A percentile compares a stretch with the other conserved stretches of the same genome.
These are phyloP conservation scores for Clausena lansium DNA, from an alignment of 345 rosid genomes.

Conservation along the genomic window DNA sequence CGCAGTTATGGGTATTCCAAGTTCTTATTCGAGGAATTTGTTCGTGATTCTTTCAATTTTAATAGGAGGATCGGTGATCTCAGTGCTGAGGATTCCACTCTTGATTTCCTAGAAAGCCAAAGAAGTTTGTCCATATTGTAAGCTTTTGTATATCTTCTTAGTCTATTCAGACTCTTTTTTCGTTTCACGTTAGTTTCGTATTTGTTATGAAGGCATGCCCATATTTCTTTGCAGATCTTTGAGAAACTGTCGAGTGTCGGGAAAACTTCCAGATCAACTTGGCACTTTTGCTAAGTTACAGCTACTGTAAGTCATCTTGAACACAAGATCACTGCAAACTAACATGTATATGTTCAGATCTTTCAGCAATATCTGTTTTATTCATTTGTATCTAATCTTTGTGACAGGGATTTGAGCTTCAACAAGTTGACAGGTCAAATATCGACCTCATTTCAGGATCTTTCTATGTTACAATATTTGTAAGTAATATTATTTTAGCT, in stretches of 20 bases:
- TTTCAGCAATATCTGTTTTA: not conserved
- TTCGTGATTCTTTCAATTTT: conserved; percentile 1
- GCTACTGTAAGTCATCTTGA: conserved; percentile 36
- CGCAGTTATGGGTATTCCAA: not conserved
- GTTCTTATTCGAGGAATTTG: not conserved
- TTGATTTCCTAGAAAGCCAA: conserved; percentile 41
- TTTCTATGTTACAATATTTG: conserved; percentile 34
- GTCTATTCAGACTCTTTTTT: not conserved
- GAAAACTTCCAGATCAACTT: conserved; percentile 43
- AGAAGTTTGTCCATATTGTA: conserved; percentile 46
- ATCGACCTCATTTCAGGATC: conserved; percentile 39
- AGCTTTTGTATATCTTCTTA: conserved; percentile 4
- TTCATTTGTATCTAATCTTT: not conserved
- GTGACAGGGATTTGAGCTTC: conserved; percentile 57
- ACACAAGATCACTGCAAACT: not conserved
- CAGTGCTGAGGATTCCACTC: conserved; percentile 45
- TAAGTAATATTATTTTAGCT: conserved; percentile 23
- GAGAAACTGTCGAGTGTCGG: conserved; percentile 44
- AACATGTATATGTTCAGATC: not conserved
- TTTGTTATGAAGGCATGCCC: conserved; percentile 1
- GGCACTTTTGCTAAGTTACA: conserved; percentile 33
- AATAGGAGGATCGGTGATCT: conserved; percentile 57
- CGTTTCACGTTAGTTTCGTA: not conserved
- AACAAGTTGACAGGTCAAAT: conserved; percentile 52
- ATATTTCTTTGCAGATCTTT: conserved; percentile 35